These are phyloP conservation scores for Rhizopogon vesiculosus DNA, from an alignment of 768 basidiomycete species.

Conservation along the genomic window DNA sequence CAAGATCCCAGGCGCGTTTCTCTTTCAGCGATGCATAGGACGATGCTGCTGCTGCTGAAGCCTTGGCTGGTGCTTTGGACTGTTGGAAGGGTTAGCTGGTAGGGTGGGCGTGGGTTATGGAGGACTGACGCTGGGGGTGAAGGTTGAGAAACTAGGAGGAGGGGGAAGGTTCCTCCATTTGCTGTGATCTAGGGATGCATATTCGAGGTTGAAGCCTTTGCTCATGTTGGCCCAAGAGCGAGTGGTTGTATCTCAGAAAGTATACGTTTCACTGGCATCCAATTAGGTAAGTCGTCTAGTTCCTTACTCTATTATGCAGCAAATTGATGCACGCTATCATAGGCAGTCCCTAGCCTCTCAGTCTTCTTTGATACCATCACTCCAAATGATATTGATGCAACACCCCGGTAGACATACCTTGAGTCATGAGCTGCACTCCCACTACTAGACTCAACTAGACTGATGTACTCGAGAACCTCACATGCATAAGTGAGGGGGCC, in stretches of 20 bases:
- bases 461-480: background rate
- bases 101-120: background rate
- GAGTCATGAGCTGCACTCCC: background rate
- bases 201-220: slow-evolving; percentile 21
- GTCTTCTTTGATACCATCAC: too few species aligned
- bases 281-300: background rate
- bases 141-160: slow-evolving; percentile 63
- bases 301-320: too few species aligned
- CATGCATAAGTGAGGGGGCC: too few species aligned
- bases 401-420: background rate
- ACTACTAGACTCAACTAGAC: background rate
- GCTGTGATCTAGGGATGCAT: slow-evolving; percentile 23
- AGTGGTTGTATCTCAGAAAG: background rate
- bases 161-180: slow-evolving; percentile 61
- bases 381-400: slow-evolving; percentile 2
- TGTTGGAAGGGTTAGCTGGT: slow-evolving; percentile 19
- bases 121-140: slow-evolving; percentile 21
- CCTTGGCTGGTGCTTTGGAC: slow-evolving; percentile 38
- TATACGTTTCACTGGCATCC: background rate
- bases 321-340: too few species aligned
- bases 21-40: slow-evolving; percentile 68
- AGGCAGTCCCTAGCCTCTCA: too few species aligned
- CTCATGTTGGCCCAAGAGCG: background rate
- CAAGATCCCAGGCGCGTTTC: slow-evolving; percentile 83
- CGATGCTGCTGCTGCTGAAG: slow-evolving; percentile 28